Conservation (phyloP, 148 eudicot species). For the Limonium bicolor region DNA sequence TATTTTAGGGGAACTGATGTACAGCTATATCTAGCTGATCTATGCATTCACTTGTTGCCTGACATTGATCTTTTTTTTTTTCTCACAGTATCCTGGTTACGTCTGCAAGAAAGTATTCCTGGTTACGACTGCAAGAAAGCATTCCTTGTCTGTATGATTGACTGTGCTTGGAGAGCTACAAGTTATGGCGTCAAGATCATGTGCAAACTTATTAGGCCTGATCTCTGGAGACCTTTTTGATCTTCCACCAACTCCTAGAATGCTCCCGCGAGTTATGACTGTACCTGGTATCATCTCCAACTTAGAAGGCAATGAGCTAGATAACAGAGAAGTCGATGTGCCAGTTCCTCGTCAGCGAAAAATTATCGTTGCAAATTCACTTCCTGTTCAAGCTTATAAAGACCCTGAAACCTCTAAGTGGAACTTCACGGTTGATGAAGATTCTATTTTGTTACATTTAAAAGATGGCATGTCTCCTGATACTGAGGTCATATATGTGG, state of each 20-base stretch:
- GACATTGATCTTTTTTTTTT: neutral
- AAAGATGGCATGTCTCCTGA: conserved; percentile 47
- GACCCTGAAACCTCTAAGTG: conserved; percentile 39
- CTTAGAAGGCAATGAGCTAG: conserved; percentile 30
- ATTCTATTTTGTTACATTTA: conserved; percentile 36
- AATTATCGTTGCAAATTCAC: conserved; percentile 55
- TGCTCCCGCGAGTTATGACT: neutral
- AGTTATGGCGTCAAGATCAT: conserved; percentile 24
- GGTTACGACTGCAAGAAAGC: neutral
- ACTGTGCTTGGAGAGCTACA: neutral
- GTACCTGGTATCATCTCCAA: conserved; percentile 5
- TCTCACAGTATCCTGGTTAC: neutral
- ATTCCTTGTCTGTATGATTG: conserved; percentile 1
- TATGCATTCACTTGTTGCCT: neutral
- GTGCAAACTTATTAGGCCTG: conserved; percentile 19
- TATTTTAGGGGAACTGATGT: neutral
- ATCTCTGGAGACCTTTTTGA: conserved; percentile 19
- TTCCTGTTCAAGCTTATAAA: conserved; percentile 38
- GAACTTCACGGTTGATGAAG: conserved; percentile 51
- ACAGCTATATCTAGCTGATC: neutral
- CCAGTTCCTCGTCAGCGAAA: conserved; percentile 28
- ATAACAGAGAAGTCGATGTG: conserved; percentile 27
- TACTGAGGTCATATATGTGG: conserved; percentile 55
- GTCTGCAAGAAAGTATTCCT: neutral
- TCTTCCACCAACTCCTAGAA: conserved; percentile 1